Percentiles rank a stretch among this genome's conserved stretches.
These are phyloP conservation scores for Asterella californica DNA, from an alignment of 225 moss, liverwort and hornwort genomes.

Conservation along the genomic window DNA sequence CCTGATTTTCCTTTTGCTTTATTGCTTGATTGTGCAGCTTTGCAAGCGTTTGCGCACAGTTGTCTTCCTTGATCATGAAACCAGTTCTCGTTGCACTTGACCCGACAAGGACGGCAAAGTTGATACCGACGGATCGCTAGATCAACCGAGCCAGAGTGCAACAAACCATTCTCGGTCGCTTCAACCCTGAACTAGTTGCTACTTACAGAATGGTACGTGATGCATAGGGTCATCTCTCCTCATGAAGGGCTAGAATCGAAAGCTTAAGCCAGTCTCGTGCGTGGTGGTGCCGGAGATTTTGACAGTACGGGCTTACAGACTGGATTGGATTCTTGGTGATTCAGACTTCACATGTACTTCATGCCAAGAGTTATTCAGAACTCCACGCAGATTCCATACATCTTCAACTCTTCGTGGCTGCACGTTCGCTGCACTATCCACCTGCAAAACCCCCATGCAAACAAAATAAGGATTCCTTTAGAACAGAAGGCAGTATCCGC, in stretches of 20 bases:
- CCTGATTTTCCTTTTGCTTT: too few species aligned
- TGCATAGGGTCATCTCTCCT: neutral
- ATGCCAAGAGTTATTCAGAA: slow-evolving; percentile 71
- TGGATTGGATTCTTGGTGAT: neutral
- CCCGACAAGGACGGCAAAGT: neutral
- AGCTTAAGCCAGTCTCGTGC: neutral
- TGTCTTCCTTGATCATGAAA: too few species aligned
- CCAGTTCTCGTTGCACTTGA: neutral
- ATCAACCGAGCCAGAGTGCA: neutral
- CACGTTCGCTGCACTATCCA: slow-evolving; percentile 60
- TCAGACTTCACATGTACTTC: slow-evolving; percentile 47
- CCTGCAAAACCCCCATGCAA: slow-evolving; percentile 29
- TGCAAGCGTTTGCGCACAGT: too few species aligned
- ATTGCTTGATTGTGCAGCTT: neutral
- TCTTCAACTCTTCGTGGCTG: slow-evolving; percentile 52
- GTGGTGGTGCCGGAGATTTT: neutral
- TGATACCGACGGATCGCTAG: neutral
- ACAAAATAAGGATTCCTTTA: neutral
- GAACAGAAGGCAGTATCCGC: neutral
- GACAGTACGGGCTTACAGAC: slow-evolving; percentile 21
- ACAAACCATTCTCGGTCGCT: neutral
- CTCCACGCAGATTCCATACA: slow-evolving; percentile 68
- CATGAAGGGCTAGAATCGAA: neutral
- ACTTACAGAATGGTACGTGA: neutral
- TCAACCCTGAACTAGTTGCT: neutral